Base-by-base conservation (phyloP, 2,329 filamentous ascomycete species). In the Epicoccum nigrum region DNA sequence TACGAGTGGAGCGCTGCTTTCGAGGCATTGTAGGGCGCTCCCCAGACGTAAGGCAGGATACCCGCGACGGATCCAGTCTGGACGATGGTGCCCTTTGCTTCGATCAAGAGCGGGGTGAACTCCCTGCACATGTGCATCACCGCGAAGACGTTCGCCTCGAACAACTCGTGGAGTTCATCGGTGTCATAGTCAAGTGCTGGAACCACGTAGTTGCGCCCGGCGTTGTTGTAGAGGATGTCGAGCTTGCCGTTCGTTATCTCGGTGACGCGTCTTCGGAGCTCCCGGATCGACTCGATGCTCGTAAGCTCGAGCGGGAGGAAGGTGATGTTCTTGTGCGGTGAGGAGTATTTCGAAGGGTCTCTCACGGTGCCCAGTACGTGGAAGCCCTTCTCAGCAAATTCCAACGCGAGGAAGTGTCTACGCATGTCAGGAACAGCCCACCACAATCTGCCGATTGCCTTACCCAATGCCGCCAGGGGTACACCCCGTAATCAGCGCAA, bases 1-100 rank as follows among this genome's bases (percentile, higher is more conserved):
- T 82, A 86, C 1, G 77, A 74, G 63, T 85, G 82, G 28, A 86
- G 63, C 0, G 84, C 83, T 0, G 82, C 83, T 65, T 86, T 86
- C 30, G 79, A 80, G 7, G 82, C 81, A 59, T 83, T 83, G 72
- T 86, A 86, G 3, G 71, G 71, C 31, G 58, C 60, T n/a, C 61
- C 67, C 59, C 66, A 69, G 6, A 60, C 62, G 54, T 68, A 73
- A 1, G 67, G 67, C 56, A 68, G 76, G 1, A 77, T 62, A 7
- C 65, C 77, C 0, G 78, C 78, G 19, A 80, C 39, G 7, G 68
- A 74, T 0, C 77, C 77, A 9, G 78, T 79, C 52, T 75, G 72
- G 6, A 78, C 76, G 32, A 79, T 78, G 0, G 75, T 77, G 7
- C 74, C 74, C 46, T 75, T 73, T 3, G 76, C 68, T 19, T 69